Percentiles rank a stretch among this genome's conserved stretches.
These are phyloP conservation scores for Fraxinus ornus DNA, from an alignment of 305 asterid genomes.

Conservation along the genomic window DNA sequence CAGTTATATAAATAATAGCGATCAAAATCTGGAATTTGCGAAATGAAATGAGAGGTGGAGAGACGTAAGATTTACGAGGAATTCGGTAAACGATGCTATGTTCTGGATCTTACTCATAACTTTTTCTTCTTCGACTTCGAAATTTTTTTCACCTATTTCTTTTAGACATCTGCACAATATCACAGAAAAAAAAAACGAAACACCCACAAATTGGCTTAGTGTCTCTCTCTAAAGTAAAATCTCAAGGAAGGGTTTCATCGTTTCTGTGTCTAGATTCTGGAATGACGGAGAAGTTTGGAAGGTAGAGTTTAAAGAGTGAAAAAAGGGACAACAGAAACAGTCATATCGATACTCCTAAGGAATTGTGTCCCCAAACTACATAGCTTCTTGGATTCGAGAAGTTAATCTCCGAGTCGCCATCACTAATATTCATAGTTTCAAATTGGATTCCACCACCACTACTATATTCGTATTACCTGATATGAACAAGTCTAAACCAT, in stretches of 20 bases:
- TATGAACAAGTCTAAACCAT: background rate
- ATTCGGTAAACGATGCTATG: conserved; percentile 20
- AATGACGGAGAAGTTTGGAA: background rate
- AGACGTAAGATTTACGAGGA: conserved; percentile 21
- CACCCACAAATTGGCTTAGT: background rate
- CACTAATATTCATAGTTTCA: background rate
- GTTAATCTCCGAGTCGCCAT: background rate
- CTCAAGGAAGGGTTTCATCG: too few relatives aligned
- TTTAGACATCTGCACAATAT: conserved; percentile 3
- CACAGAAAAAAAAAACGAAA: background rate
- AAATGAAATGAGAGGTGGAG: conserved; percentile 14
- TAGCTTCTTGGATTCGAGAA: background rate
- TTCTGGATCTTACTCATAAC: background rate
- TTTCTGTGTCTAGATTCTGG: conserved; percentile 8
- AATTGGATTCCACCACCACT: background rate
- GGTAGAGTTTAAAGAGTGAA: background rate
- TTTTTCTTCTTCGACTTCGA: conserved; percentile 36
- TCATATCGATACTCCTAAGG: background rate
- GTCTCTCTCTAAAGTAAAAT: background rate
- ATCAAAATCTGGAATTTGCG: conserved; percentile 14
- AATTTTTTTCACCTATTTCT: conserved; percentile 22
- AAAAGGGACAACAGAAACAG: background rate
- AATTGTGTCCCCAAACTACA: background rate
- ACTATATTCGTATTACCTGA: background rate
- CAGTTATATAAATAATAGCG: background rate